Base-by-base conservation (phyloP, 257 asterid genomes). In the Eucommia ulmoides region DNA sequence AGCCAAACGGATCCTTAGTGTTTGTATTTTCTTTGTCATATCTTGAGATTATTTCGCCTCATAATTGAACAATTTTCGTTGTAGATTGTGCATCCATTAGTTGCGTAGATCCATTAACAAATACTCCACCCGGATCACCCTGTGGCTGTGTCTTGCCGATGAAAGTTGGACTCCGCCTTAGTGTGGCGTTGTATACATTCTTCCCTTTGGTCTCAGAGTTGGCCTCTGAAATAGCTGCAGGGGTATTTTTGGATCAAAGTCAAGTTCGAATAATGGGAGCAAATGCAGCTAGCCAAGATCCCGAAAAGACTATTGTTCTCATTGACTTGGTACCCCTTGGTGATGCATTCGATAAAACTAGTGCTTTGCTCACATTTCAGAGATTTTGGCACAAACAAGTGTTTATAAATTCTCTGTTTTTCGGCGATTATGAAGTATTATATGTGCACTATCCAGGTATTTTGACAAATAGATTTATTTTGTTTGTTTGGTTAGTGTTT, bases 251-350 rank as follows among this genome's bases (percentile, higher is more conserved):
- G 78, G 74, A 73, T 64, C 86, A 63, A 58, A 80, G 92, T 76
- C 96, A 85, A 79, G 96, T 89, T 49, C 94, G 88, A 21, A 80
- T 89, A 45, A 78, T 82, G 93, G 98, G 94, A 49, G 98, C 98
- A 55, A 85, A 82, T 69, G 83, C 83, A 58, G 93, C 84, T 22
- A 77, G 46, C 59, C 86, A 78, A 48, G 74, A 73, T 70, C 81
- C 94, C 7, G 92, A 79, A 55, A 89, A 85, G 71, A 80, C 93
- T 44, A 54, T 80, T 50, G 93, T 77, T 66, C 91, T 80, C 15
- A 52, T 77, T 33, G 79, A 85, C 74, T 72, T 89, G 83, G 74
- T 89, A 49, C 96, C 98, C 49, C 73, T 83, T 44, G 88, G 93
- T 24, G 73, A 68, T 56, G 73, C 54, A 48, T 78, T 85, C 33